Base-by-base conservation (phyloP, 192 early-diverging fungal genomes). In the Radiomyces spectabilis region DNA sequence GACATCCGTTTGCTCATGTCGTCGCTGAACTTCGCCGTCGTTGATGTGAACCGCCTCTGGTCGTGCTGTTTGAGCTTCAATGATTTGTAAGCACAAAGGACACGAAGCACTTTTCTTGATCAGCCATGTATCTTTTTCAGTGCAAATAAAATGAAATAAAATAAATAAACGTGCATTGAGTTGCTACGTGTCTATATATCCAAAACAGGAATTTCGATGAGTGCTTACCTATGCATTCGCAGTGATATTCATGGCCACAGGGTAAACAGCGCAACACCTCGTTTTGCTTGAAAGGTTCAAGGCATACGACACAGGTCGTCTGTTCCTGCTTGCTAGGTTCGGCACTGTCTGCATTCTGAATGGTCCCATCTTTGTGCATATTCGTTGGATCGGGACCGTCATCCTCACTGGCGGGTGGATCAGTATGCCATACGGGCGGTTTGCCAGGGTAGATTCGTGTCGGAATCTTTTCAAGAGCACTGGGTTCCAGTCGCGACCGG, bases 171-270 rank as follows among this genome's bases (percentile, higher is more conserved):
- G 3, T 34, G 38, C 3, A 8, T 32, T 2, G 10, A 27, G 12
- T 1, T 1, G 4, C 16, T 21, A 21, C 22, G 18, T 19, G 13
- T 21, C 2, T 26, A 9, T 41, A 15, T 40, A 16, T 12, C n/a
- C n/a, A n/a, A n/a, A n/a, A n/a, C n/a, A n/a, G n/a, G n/a, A n/a
- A n/a, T n/a, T n/a, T n/a, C n/a, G n/a, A n/a, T n/a, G n/a, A n/a
- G n/a, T 24, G 16, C 5, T 39, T 55, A 55, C 53, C 53, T 26
- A 55, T 55, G 42, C 53, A 55, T 12, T 55, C 53, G 4, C 53
- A 31, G 32, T 55, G 53, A 13, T 41, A 55, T 44, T 55, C 53
- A 32, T 55, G 53, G 13, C 42, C 53, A 34, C 53, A 55, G 18
- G 53, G 41, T 18, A 55, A 32, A 9, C 12, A 19, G n/a, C 53